Evolutionary conservation across 805 yeast genomes (phyloP).

Genomic region (Komagataella populi): DNA sequence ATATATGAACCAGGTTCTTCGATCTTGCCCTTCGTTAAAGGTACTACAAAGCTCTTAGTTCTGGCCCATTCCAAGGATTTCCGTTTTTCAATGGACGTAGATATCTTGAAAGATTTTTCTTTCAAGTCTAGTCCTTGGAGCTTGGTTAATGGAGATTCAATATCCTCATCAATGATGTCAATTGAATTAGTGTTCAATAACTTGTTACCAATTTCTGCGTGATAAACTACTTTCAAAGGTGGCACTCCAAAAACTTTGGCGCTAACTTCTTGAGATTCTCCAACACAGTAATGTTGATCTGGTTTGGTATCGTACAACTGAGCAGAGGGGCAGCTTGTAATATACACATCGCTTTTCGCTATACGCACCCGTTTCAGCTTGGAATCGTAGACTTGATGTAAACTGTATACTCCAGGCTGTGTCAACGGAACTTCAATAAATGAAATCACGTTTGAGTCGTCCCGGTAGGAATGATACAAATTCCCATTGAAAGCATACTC

Average conservation of each 20-base stretch:
- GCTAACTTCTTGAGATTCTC: constrained; percentile 32
- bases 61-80: constrained; percentile 14
- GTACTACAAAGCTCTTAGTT: constrained; percentile 12
- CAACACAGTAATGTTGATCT: constrained; percentile 46
- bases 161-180: constrained; percentile 28
- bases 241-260: constrained; percentile 63
- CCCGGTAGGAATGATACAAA: background rate
- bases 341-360: constrained; percentile 43
- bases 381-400: constrained; percentile 52
- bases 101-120: constrained; percentile 23
- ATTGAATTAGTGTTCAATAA: constrained; percentile 15
- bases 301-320: constrained; percentile 21
- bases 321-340: constrained; percentile 73
- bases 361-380: constrained; percentile 42
- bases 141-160: constrained; percentile 30
- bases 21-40: constrained; percentile 12
- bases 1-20: constrained; percentile 34
- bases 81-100: constrained; percentile 1
- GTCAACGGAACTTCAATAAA: constrained; percentile 53
- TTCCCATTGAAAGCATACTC: constrained; percentile 2
- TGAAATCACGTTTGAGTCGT: constrained; percentile 18
- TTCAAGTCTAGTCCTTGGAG: constrained; percentile 10
- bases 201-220: constrained; percentile 25
- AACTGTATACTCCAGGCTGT: constrained; percentile 66
- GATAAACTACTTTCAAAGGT: constrained; percentile 51